Evolutionary conservation across 805 yeast species (phyloP), one percentile per base, ranked within the genome.

Genomic region (Sugiyamaella marilandica): DNA sequence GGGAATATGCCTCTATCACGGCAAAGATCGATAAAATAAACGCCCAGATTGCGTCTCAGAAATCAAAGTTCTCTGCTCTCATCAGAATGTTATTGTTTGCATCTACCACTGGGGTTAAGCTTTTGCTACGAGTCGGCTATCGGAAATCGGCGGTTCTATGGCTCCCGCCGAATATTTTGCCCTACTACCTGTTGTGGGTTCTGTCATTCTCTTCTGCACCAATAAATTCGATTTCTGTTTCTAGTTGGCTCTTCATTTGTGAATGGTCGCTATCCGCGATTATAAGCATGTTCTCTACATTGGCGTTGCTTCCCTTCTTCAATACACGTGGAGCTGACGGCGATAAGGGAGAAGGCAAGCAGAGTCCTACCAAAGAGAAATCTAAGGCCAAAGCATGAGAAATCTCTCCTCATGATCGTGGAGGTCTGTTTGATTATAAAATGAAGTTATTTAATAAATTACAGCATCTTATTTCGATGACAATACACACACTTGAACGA

Each of bases 171-270:
- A 79, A 80, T 1, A 68, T 75, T 18, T 72, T 86, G 35, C 95
- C 94, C 0, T 55, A 69, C 50, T 65, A 69, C 33, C 63, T 83
- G 8, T 81, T 82, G 55, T 79, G 83, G 76, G 50, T 75, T 1
- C 65, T 86, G 47, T 77, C 86, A n/a, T 69, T 85, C 45, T 89
- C 91, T 0, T 78, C 80, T 49, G 77, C 84, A n/a, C 77, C 79
- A 0, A 64, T 69, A 16, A 88, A 89, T 10, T 76, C 85, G 0
- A 72, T 85, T 16, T 85, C 88, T 1, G 74, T 80, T 44, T 73
- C 80, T 5, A 69, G 74, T 4, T 81, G 85, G 87, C 73, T 78
- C 67, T 78, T 74, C 51, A 59, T 65, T 5, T 51, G 67, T 10
- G 63, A 63, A 26, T 64, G 65, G 51, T 57, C 68, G 19, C 16